Evolutionary conservation across 345 rosid genomes (phyloP), one percentile per base, ranked within the genome.

Genomic region (Brassica napus): DNA sequence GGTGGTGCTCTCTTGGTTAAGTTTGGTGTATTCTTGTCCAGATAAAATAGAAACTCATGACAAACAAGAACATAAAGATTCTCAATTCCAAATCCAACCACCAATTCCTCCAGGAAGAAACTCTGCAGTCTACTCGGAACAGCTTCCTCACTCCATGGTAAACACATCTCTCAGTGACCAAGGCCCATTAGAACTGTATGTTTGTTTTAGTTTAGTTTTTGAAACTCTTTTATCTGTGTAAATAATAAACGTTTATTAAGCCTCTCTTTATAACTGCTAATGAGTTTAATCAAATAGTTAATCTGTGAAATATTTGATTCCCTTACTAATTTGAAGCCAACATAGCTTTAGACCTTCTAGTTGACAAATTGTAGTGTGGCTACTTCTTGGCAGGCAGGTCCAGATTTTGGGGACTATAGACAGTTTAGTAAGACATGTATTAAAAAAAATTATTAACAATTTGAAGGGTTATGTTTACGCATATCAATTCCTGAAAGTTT

Each of bases 41-140:
- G 97, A 82, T 79, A 92, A 86, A 72, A 85, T 85, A 59, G 88
- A 83, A 75, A 84, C 83, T 73, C 88, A 78, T 79, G 93, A 92
- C 86, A 94, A 87, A 68, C 89, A 83, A 78, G 88, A 88, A 47
- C 86, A 79, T 37, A 74, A 79, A 62, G 97, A 87, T 81, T 60
- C 85, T 61, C 87, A 75, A 60, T 68, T 82, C 23, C 89, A 85
- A 80, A 71, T 82, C 15, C 89, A 85, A 80, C 80, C 85, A 67
- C 74, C 89, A 57, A 69, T 85, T 64, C 84, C 88, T 77, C 84
- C 84, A 12, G 72, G 78, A 74, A 90, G 79, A 77, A 58, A 79
- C 61, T 69, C 87, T 28, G 77, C 88, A 72, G 75, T 83, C 68
- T 92, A 76, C 62, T 86, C 87, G 57, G 72, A 85, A 64, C 81